Evolutionary conservation across 1,139 yeast genomes (phyloP).

Genomic region (Protomyces arabidopsidicola): DNA sequence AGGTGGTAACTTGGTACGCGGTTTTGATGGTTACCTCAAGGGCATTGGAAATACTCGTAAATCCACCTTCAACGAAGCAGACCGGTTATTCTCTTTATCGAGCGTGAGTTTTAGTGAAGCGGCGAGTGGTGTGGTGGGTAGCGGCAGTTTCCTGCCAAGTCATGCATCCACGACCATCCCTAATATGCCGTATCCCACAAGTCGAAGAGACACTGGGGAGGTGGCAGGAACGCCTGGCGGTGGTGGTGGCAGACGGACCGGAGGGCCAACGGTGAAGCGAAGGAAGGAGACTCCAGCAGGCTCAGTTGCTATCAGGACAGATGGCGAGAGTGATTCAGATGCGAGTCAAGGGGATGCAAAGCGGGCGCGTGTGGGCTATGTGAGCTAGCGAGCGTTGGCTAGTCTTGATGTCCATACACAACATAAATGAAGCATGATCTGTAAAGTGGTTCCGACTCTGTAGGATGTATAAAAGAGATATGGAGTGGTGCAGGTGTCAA

Average conservation of each 20-base stretch:
- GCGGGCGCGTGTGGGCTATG: not conserved
- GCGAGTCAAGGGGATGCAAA: not conserved
- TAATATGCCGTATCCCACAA: not conserved
- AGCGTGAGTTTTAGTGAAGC: conserved; percentile 55
- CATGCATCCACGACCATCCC: not conserved
- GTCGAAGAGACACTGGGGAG: not conserved
- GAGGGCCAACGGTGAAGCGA: not conserved
- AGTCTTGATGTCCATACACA: too few relatives aligned
- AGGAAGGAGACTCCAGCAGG: not conserved
- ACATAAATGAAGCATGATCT: too few relatives aligned
- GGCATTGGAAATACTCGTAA: conserved; percentile 39
- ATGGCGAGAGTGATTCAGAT: not conserved
- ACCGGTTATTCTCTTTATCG: conserved; percentile 77
- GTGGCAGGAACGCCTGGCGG: not conserved
- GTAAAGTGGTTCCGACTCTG: not conserved
- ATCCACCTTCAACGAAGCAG: conserved; percentile 65
- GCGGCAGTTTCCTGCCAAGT: not conserved
- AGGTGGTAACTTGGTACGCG: conserved; percentile 79
- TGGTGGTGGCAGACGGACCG: not conserved
- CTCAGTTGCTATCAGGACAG: not conserved
- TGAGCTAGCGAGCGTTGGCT: not conserved
- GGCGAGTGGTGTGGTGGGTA: conserved; percentile 1
- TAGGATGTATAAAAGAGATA: not conserved
- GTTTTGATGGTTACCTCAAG: conserved; percentile 78
- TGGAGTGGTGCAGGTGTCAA: not conserved